These are phyloP conservation scores for Sporothrix brasiliensis DNA, from an alignment of 2,329 filamentous ascomycete species.

Conservation along the genomic window DNA sequence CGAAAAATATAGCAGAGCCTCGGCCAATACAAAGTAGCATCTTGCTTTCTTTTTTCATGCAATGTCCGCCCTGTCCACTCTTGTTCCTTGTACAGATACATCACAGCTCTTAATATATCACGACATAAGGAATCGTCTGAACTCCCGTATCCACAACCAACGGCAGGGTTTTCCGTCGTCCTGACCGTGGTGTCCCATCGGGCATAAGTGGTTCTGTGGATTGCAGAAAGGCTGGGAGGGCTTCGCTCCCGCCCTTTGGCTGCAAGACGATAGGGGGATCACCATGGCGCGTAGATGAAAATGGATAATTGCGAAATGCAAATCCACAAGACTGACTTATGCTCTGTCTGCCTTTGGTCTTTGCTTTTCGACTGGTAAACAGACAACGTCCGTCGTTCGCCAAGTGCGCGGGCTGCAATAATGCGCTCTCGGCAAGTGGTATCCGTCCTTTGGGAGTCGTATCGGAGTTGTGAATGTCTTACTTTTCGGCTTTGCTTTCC, in stretches of 20 bases:
- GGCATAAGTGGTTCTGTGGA: not conserved
- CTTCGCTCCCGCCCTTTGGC: not conserved
- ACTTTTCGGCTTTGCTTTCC: too few relatives aligned
- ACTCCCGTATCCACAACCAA: too few relatives aligned
- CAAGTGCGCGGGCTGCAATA: not conserved
- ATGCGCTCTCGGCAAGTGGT: not conserved
- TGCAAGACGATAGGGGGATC: not conserved
- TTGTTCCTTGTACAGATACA: not conserved
- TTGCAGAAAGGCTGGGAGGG: not conserved
- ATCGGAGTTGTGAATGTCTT: too few relatives aligned
- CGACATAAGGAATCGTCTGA: not conserved
- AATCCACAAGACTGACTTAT: not conserved
- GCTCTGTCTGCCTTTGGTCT: not conserved
- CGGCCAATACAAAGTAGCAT: not conserved
- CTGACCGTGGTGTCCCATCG: not conserved
- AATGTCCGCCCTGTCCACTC: too few relatives aligned
- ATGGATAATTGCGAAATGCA: not conserved
- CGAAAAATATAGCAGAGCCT: constrained; percentile 1
- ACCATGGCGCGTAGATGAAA: not conserved
- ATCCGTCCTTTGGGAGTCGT: not conserved
- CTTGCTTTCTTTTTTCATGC: too few relatives aligned
- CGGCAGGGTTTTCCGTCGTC: too few relatives aligned
- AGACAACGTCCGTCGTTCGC: too few relatives aligned
- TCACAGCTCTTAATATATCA: not conserved
- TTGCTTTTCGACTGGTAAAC: too few relatives aligned